Base-by-base conservation (phyloP, 2,329 filamentous ascomycete species). In the Chaetomiaceae sp. region DNA sequence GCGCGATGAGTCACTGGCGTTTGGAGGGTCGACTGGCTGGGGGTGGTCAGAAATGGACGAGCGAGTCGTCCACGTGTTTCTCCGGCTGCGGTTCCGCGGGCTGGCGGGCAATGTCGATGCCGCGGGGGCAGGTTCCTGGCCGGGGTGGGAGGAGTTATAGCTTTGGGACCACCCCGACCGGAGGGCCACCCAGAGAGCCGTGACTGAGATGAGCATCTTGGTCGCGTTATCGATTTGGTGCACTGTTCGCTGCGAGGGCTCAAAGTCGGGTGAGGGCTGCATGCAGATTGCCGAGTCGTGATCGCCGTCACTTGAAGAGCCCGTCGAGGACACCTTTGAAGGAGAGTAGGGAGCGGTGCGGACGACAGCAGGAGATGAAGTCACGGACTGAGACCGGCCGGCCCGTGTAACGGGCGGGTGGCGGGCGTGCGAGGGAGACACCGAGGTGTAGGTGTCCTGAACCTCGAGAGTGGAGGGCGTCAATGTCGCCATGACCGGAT, bases 401-500 rank as follows among this genome's bases (percentile, higher is more conserved):
- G 31, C 33, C 22, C 47, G 43, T 1, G 46, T 70, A 12, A 71
- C 71, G 1, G 77, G 76, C 9, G 78, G 77, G 55, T 75, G 74
- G 34, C 71, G 73, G n/a, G 71, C 70, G 29, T 73, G 71, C 0
- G 78, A 77, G 6, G 74, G 67, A 1, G 79, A 77, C 25, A 83
- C 72, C 0, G 79, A 77, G 4, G 75, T 80, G 66, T 89, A 91
- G 3, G 75, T 76, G 59, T 91, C 84, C 55, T 83, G 80, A 44
- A 92, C 80, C 46, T 89, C 83, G 27, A 92, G 78, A 12, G 77
- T 80, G 4, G 76, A 75, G 12, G 77, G 77, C 3, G 80, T 84
- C 40, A 92, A 74, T 2, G 78, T 82, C 1, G 86, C 88, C 70
- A 91, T 79, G 63, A 91, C 81, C 4, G 89, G 88, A 64, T 92